Evolutionary conservation across 176 grass and related monocot genomes (phyloP), one percentile per base, ranked within the genome.

Genomic region (Bothriochloa decipiens): DNA sequence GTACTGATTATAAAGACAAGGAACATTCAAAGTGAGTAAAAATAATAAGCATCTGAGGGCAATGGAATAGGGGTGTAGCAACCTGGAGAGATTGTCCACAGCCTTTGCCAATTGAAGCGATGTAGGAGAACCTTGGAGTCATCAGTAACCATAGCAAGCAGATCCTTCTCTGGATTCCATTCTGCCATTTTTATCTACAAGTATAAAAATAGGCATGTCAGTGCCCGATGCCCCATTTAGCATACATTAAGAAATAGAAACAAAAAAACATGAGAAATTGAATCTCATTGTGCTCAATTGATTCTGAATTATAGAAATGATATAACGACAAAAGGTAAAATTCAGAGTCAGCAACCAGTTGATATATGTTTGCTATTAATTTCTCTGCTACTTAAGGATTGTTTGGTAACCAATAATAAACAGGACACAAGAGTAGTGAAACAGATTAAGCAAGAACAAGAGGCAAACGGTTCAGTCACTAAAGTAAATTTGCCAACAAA

Each of bases 21-120:
- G 3, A 40, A 68, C 28, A 41, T 78, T 6, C n/a, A 0, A 33
- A 47, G 40, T 18, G 26, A 7, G 41, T 4, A 49, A 68, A 33
- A 63, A 29, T 4, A 43, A 29, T 2, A 0, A 11, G 25, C 60
- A 63, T 28, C 26, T 52, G 29, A 82, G 62, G 4, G 33, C 37
- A 25, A 88, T 57, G 82, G 47, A 36, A 10, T 52, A 14, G 45
- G 61, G 18, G 32, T 62, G 37, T 67, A 86, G 3, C 46, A 83
- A 98, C 96, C 89, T 81, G 96, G 91, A 45, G 86, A 85, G 39
- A 95, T 81, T 72, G 88, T 95, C 96, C 96, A 98, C 22, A 98
- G 96, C 88, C 96, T 88, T 90, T 95, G 93, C 96, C 96, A 98
- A 84, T 95, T 98, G 83, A 98, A 98, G 29, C 96, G 93, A 87